Percentiles rank a stretch among this genome's conserved stretches.
phyloP scores from a whole-genome alignment of 1,284 basidiomycete species.

The Butyriboletus regius region DNA sequence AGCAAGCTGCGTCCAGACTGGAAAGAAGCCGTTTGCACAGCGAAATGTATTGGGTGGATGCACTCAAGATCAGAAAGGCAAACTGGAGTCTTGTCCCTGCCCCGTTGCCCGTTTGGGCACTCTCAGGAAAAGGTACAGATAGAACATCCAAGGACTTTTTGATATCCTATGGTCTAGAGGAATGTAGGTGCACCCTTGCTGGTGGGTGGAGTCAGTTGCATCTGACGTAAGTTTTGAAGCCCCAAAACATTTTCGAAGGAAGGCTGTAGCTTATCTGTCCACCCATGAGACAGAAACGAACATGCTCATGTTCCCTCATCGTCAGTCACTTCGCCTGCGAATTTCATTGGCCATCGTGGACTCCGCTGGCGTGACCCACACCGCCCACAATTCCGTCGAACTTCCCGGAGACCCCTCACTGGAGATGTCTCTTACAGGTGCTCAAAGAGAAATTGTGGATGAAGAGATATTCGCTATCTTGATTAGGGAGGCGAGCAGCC shows the following conservation, averaged over 20 bases:
- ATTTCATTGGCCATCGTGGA: slow-evolving; percentile 44
- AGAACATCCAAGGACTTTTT: slow-evolving; percentile 71
- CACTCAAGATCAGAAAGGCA: slow-evolving; percentile 59
- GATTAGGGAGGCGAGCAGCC: slow-evolving; percentile 61
- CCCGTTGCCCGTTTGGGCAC: slow-evolving; percentile 60
- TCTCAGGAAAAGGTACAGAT: slow-evolving; percentile 65
- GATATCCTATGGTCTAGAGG: slow-evolving; percentile 69
- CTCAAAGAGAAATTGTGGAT: slow-evolving; percentile 66
- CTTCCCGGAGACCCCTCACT: slow-evolving; percentile 36
- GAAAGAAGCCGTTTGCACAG: slow-evolving; percentile 53
- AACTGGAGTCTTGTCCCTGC: slow-evolving; percentile 75
- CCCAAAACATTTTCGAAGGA: slow-evolving; percentile 50
- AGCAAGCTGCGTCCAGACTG: slow-evolving; percentile 58
- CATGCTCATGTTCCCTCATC: slow-evolving; percentile 55
- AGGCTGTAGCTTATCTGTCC: slow-evolving; percentile 61
- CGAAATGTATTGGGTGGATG: slow-evolving; percentile 72
- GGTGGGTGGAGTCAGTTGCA: neutral
- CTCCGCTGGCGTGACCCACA: slow-evolving; percentile 29
- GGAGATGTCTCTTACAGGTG: slow-evolving; percentile 47
- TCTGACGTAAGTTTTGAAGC: slow-evolving; percentile 39
- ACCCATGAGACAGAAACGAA: slow-evolving; percentile 39
- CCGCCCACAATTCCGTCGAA: slow-evolving; percentile 37
- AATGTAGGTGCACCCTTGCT: slow-evolving; percentile 47
- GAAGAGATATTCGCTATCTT: slow-evolving; percentile 69
- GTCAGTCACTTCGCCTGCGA: slow-evolving; percentile 52